Base-by-base conservation (phyloP, 2,329 filamentous ascomycete species). In the Helotiales sp. region DNA sequence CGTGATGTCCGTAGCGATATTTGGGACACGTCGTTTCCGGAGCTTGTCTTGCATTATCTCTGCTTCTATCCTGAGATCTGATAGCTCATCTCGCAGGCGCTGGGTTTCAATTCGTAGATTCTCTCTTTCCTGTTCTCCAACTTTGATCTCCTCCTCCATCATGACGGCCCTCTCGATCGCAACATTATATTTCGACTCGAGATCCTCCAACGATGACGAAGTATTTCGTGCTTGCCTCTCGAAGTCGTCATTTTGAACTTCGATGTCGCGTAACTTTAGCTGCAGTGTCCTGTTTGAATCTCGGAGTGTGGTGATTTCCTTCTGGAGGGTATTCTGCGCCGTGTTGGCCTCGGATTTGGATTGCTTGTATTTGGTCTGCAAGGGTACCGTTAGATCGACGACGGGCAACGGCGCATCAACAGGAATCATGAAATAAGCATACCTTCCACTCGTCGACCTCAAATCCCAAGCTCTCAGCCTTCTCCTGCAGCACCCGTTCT, bases 381-480 rank as follows among this genome's bases (percentile, higher is more conserved):
- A 45, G 28, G 28, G 49, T 40, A 61, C 8, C 8, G 67, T 70
- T 24, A 61, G 17, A 47, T 64, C 7, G 8, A 66, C 64, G 68
- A 59, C 47, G n/a, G 15, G 15, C 20, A 22, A 30, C 20, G 20
- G 11, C 34, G 28, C 24, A 52, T 45, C 26, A 54, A 32, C 37
- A 30, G 24, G n/a, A 11, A 50, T 28, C 11, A 37, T 11, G 22
- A 15, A 34, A n/a, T 40, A 24, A 59, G 77, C 87, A 79, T 83
- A 95, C 93, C 89, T 98, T 98, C 96, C 96, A 99, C 81, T 99
- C 96, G 66, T 98, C 93, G 0, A 96, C 94, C 79, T 98, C 94
- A 77, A 93, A 99, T 59, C 86, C 88, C 70, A 97, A 80, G 43
- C 85, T 86, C 79, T 98, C 95, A 0, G 93, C 91, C 82, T 95